Evolutionary conservation across 805 yeast genomes (phyloP), one percentile per base, ranked within the genome.

Genomic region (Candida quercuum): DNA sequence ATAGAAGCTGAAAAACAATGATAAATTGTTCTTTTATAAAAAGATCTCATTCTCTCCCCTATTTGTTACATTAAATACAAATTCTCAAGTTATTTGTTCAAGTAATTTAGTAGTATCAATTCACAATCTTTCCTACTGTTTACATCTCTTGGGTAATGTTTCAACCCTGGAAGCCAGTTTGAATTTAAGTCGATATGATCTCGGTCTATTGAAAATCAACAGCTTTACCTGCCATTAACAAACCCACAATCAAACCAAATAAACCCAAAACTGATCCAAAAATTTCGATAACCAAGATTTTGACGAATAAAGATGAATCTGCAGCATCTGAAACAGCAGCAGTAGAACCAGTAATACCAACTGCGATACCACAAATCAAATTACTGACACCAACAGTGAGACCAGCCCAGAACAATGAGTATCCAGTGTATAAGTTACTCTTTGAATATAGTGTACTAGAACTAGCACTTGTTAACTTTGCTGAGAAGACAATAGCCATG

Each of bases 241-340:
- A 76, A 33, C 99, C 99, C 37, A 93, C 96, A 67, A 93, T 93
- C 51, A 93, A 79, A 23, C 98, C 99, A 59, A 93, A 85, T 49
- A 93, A 77, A 32, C 99, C 99, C 59, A 93, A 72, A 26, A 93
- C 95, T 17, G 95, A 84, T 25, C 99, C 99, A 57, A 93, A 93
- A 70, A 93, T 93, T 72, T 93, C 99, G 52, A 93, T 83, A 45
- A 93, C 99, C 56, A 93, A 76, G 42, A 93, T 93, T 67, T 93
- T 93, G 46, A 93, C 99, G 54, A 93, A 93, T 48, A 93, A 70
- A 4, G 96, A 75, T 18, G 96, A 79, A 67, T 93, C 97, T 10
- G 99, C 97, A 22, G 99, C 99, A 65, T 93, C 99, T 31, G 95
- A 78, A 44, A 93, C 77, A 28, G 99, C 99, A 25, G 98, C 99